Conservation (phyloP, 176 grass and related monocot genomes). For the Themeda triandra region DNA sequence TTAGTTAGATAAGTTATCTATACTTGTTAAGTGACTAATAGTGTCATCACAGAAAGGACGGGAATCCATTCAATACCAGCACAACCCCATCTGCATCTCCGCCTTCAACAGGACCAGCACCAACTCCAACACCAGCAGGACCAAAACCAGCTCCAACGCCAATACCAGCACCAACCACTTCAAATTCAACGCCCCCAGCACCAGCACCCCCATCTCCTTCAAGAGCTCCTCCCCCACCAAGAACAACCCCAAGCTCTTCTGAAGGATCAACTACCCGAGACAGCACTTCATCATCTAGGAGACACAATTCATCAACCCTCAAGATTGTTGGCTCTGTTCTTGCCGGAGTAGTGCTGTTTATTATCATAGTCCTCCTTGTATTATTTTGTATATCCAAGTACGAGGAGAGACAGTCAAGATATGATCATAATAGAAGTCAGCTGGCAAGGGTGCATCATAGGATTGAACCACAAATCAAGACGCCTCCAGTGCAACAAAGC, state of each 20-base stretch:
- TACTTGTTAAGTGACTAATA: conserved; percentile 29
- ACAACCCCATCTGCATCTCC: conserved; percentile 61
- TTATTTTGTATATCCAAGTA: conserved; percentile 87
- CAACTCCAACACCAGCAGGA: conserved; percentile 46
- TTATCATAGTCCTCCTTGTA: conserved; percentile 53
- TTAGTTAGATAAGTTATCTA: conserved; percentile 17
- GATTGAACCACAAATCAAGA: conserved; percentile 45
- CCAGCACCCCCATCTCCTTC: conserved; percentile 49
- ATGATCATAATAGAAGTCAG: conserved; percentile 55
- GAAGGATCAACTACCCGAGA: conserved; percentile 39
- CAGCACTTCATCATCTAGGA: conserved; percentile 42
- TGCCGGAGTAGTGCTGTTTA: conserved; percentile 57
- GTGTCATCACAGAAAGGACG: conserved; percentile 74
- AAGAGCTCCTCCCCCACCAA: conserved; percentile 28
- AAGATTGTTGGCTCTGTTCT: conserved; percentile 86
- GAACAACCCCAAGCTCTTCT: conserved; percentile 33
- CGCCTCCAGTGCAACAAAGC: conserved; percentile 41
- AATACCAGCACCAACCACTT: conserved; percentile 13
- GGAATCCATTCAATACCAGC: conserved; percentile 94
- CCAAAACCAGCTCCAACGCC: conserved; percentile 48
- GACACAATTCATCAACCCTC: conserved; percentile 48
- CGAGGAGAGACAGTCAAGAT: conserved; percentile 59
- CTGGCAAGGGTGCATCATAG: conserved; percentile 42
- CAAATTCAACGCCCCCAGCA: conserved; percentile 24
- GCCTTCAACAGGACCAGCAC: conserved; percentile 39